Conservation (phyloP, 1,284 basidiomycete species). For the Rhodotorula mucilaginosa region DNA sequence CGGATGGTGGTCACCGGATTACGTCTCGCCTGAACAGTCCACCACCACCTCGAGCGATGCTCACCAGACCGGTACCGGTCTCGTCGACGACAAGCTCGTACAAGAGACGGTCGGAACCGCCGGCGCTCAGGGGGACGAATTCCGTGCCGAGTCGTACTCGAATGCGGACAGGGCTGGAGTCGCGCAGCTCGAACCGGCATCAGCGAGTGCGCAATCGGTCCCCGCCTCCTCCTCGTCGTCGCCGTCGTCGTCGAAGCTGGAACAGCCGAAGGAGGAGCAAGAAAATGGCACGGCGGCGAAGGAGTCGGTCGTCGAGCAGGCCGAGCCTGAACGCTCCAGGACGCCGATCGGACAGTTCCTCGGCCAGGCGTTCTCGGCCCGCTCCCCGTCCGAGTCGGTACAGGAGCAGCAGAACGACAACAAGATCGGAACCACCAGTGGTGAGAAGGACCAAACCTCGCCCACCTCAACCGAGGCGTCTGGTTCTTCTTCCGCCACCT, state of each 20-base stretch:
- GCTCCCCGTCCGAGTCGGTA: not conserved
- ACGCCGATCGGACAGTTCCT: conserved; percentile 13
- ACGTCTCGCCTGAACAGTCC: not conserved
- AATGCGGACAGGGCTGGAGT: conserved; percentile 32
- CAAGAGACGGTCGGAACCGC: conserved; percentile 39
- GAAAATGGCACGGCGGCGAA: not conserved
- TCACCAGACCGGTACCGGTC: not conserved
- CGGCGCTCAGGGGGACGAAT: conserved; percentile 33
- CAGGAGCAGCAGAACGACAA: not conserved
- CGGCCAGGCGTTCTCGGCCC: conserved; percentile 5
- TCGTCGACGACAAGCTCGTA: conserved; percentile 18
- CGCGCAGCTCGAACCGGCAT: conserved; percentile 52
- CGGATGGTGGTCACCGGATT: conserved; percentile 12
- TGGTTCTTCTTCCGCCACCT: not conserved
- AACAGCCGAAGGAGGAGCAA: conserved; percentile 38
- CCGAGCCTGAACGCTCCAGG: not conserved
- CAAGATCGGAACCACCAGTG: not conserved
- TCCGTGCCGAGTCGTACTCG: conserved; percentile 11
- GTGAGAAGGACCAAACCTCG: not conserved
- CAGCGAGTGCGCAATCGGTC: conserved; percentile 57
- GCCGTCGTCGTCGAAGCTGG: conserved; percentile 47
- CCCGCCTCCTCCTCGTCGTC: not conserved
- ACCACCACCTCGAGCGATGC: not conserved
- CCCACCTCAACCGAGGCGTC: not conserved
- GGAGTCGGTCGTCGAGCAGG: conserved; percentile 15